Conservation (phyloP, 164 flowering plant genomes). For the Chimonanthus salicifolius region DNA sequence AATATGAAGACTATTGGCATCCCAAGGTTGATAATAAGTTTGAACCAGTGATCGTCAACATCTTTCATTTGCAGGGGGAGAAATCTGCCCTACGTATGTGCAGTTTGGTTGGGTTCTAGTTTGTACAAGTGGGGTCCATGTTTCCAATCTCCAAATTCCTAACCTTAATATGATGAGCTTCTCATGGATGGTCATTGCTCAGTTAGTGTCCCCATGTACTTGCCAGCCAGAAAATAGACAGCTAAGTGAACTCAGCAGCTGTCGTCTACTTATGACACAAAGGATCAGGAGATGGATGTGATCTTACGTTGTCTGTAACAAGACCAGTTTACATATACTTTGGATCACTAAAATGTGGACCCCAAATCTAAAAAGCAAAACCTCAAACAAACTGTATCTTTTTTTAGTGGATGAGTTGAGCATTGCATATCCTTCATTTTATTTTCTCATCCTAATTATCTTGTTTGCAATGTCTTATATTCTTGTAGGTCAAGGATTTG, state of each 20-base stretch:
- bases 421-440: neutral
- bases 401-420: neutral
- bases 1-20: conserved; percentile 95
- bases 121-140: neutral
- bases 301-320: no score
- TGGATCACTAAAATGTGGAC: neutral
- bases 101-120: neutral
- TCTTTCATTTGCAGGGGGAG: no score
- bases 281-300: no score
- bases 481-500: conserved; percentile 60
- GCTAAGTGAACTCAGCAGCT: neutral
- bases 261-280: no score
- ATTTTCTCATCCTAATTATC: conserved; percentile 8
- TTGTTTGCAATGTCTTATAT: neutral
- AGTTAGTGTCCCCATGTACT: neutral
- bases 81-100: neutral
- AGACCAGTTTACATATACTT: no score
- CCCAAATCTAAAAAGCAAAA: neutral
- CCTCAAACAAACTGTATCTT: neutral
- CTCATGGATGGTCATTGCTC: neutral
- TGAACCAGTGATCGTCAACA: neutral
- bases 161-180: neutral
- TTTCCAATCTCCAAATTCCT: neutral
- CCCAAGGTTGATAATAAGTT: conserved; percentile 50
- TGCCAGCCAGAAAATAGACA: neutral